Conservation (phyloP, 2,329 filamentous ascomycete genomes). For the Canariomyces notabilis region DNA sequence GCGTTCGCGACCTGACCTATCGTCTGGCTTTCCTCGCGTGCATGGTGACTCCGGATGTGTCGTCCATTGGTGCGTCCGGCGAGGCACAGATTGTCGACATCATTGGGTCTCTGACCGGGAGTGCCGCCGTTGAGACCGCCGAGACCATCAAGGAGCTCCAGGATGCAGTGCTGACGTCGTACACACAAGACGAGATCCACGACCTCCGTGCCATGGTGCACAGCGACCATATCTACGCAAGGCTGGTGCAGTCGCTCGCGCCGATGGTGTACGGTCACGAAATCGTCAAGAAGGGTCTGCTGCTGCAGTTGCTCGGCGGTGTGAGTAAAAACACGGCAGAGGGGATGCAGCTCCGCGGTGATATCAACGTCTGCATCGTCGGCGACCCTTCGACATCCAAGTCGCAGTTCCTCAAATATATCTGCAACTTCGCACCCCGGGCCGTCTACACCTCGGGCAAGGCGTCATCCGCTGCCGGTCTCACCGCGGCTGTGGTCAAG, state of each 20-base stretch:
- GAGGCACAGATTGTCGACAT: slow-evolving; percentile 78
- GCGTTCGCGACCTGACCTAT: slow-evolving; percentile 92
- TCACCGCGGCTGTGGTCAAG: slow-evolving; percentile 94
- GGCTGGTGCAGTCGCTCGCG: slow-evolving; percentile 87
- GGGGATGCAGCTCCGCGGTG: slow-evolving; percentile 91
- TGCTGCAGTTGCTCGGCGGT: slow-evolving; percentile 93
- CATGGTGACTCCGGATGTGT: slow-evolving; percentile 88
- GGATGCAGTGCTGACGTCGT: slow-evolving; percentile 76
- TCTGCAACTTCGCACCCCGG: slow-evolving; percentile 92
- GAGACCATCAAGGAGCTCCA: slow-evolving; percentile 81
- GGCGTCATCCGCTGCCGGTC: slow-evolving; percentile 92
- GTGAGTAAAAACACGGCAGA: slow-evolving; percentile 88
- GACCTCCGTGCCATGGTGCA: slow-evolving; percentile 92
- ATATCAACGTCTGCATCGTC: slow-evolving; percentile 98
- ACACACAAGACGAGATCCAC: slow-evolving; percentile 82
- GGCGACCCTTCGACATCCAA: slow-evolving; percentile 96
- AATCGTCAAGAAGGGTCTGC: slow-evolving; percentile 93
- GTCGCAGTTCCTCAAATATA: slow-evolving; percentile 96
- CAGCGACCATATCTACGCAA: slow-evolving; percentile 88
- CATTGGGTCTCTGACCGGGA: slow-evolving; percentile 74
- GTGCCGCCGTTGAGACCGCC: slow-evolving; percentile 59
- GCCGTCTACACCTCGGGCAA: slow-evolving; percentile 98
- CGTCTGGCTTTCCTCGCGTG: slow-evolving; percentile 93
- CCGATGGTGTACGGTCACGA: slow-evolving; percentile 97
- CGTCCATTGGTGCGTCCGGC: slow-evolving; percentile 69